A percentile compares a stretch with the other conserved stretches of the same genome.
These are phyloP conservation scores for Boletellus sp. DNA, from an alignment of 768 basidiomycete genomes.

Conservation along the genomic window DNA sequence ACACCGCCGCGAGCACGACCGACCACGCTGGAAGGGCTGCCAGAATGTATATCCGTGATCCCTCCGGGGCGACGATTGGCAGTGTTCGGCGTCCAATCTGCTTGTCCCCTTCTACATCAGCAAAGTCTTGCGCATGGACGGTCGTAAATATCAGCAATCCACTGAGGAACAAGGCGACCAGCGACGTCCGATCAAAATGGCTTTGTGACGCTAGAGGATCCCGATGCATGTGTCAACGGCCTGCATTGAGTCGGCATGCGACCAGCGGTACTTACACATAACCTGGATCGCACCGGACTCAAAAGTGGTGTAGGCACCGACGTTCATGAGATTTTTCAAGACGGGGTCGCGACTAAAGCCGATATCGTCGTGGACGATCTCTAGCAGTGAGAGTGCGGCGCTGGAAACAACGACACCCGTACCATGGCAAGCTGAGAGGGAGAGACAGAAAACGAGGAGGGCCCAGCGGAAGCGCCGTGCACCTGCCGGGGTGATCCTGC, in stretches of 20 bases:
- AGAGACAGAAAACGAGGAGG: slow-evolving; percentile 27
- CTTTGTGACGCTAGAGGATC: slow-evolving; percentile 7
- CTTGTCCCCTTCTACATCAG: slow-evolving; percentile 30
- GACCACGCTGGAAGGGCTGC: slow-evolving; percentile 13
- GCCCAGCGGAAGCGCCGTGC: slow-evolving; percentile 32
- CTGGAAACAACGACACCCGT: slow-evolving; percentile 18
- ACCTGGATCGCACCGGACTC: too few species aligned
- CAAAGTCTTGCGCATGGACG: slow-evolving; percentile 37
- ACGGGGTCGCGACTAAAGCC: too few species aligned
- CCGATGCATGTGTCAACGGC: too few species aligned
- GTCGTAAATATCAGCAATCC: slow-evolving; percentile 33
- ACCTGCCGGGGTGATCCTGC: slow-evolving; percentile 23
- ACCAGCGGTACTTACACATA: too few species aligned
- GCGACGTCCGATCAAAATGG: slow-evolving; percentile 10
- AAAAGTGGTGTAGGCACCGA: too few species aligned
- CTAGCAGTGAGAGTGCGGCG: slow-evolving; percentile 19
- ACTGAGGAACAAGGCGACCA: slow-evolving; percentile 24
- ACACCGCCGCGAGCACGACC: background rate
- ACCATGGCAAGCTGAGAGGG: slow-evolving; percentile 21
- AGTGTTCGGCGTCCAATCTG: slow-evolving; percentile 29
- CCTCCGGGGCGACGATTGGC: slow-evolving; percentile 23
- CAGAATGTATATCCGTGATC: slow-evolving; percentile 10
- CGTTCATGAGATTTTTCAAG: too few species aligned
- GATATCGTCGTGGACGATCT: slow-evolving; percentile 31
- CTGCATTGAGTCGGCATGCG: too few species aligned